Base-by-base conservation (phyloP, 768 basidiomycete genomes). In the Filobasidium wieringae region DNA sequence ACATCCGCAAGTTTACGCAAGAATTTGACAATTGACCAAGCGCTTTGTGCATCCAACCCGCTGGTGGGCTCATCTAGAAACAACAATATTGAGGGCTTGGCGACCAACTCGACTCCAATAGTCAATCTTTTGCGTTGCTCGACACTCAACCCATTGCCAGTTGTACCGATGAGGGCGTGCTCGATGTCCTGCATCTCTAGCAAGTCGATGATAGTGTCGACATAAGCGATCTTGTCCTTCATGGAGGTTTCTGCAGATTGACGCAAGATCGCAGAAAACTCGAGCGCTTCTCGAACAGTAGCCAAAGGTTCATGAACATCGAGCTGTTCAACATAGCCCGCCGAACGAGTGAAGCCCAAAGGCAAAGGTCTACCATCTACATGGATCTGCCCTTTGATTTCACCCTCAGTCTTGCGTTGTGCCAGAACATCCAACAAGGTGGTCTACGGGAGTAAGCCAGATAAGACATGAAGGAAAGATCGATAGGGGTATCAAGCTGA, bases 1-100 rank as follows among this genome's bases (percentile, higher is more conserved):
- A 40, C n/a, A n/a, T n/a, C n/a, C n/a, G n/a, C n/a, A n/a, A n/a
- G 11, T 40, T 40, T 40, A 5, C 15, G 17, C 37, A 40, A 40
- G 4, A 40, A 11, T 4, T 15, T 17, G 22, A 72, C 76, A 61
- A 89, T 86, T 1, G 82, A 84, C 83, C 84, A 86, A 4, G 86
- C 86, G 59, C 81, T 83, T 72, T 87, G 85, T 1, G 86, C 86
- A 68, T 87, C 86, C 12, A 88, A 63, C 43, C 71, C 70, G 15
- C 67, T 70, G 30, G 70, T 71, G 1, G 67, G 68, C 54, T 76
- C 75, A 59, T 80, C 83, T 60, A 70, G 63, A 62, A 74, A 75
- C 33, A 74, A 63, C 51, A 75, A 61, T 14, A 73, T 55, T 1
- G 61, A 37, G 7, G 70, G n/a, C 53, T 69, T 69, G 62, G 63